These are phyloP conservation scores for Globisporangium iwayamae DNA, from an alignment of 352 stramenopile species.

Conservation along the genomic window DNA sequence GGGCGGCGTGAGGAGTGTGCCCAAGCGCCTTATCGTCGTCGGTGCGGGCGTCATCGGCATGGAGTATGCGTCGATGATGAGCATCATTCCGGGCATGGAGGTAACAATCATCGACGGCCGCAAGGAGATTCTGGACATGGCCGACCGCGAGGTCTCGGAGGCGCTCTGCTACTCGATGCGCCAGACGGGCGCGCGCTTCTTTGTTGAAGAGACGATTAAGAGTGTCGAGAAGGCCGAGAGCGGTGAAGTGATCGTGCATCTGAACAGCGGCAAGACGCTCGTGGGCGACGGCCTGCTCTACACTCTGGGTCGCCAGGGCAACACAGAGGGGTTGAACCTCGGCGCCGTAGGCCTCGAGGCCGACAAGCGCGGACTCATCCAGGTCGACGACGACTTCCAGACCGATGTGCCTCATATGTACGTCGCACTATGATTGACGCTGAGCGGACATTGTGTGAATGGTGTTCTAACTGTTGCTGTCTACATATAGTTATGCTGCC, in stretches of 20 bases:
- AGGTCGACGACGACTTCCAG: slow-evolving; percentile 89
- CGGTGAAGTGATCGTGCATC: slow-evolving; percentile 69
- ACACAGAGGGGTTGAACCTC: slow-evolving; percentile 83
- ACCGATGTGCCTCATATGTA: slow-evolving; percentile 86
- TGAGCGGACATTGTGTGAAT: background rate
- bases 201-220: slow-evolving; percentile 77
- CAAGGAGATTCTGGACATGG: slow-evolving; percentile 87
- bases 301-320: slow-evolving; percentile 83
- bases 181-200: slow-evolving; percentile 84
- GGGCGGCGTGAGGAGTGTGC: slow-evolving; percentile 66
- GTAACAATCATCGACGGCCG: slow-evolving; percentile 88
- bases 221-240: slow-evolving; percentile 59
- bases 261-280: slow-evolving; percentile 86
- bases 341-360: slow-evolving; percentile 68
- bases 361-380: slow-evolving; percentile 80
- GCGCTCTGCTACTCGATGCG: slow-evolving; percentile 87
- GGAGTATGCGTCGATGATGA: slow-evolving; percentile 92
- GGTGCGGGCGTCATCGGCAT: slow-evolving; percentile 89
- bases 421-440: slow-evolving; percentile 8
- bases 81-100: slow-evolving; percentile 85
- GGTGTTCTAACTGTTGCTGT: background rate
- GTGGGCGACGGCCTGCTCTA: slow-evolving; percentile 83
- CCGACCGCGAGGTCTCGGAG: slow-evolving; percentile 84
- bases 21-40: slow-evolving; percentile 77
- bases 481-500: slow-evolving; percentile 70